Percentiles rank a stretch among this genome's conserved stretches.
phyloP scores from a whole-genome alignment of 164 flowering plant genomes.

The Saururus chinensis region DNA sequence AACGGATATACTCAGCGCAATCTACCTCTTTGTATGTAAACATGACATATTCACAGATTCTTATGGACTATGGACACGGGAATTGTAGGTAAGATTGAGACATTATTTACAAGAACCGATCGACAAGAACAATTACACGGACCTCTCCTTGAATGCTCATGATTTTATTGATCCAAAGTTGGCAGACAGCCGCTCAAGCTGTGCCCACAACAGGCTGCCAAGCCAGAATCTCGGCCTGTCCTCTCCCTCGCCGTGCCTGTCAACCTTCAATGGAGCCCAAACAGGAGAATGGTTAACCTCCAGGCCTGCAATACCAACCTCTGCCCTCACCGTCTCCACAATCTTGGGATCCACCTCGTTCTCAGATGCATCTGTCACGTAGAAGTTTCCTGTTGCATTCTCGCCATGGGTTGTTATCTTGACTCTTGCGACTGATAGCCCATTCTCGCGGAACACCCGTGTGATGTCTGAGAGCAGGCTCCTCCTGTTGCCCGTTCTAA shows the following conservation, averaged over 20 bases:
- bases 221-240: slow-evolving; percentile 38
- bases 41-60: no score
- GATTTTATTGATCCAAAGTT: slow-evolving; percentile 46
- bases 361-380: slow-evolving; percentile 58
- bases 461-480: slow-evolving; percentile 74
- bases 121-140: no score
- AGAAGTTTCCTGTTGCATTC: slow-evolving; percentile 54
- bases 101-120: no score
- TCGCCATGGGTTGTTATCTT: slow-evolving; percentile 53
- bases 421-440: slow-evolving; percentile 54
- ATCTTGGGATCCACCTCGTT: slow-evolving; percentile 27
- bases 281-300: slow-evolving; percentile 21
- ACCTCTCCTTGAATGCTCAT: slow-evolving; percentile 4
- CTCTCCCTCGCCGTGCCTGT: slow-evolving; percentile 16
- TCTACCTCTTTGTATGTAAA: no score
- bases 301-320: slow-evolving; percentile 42
- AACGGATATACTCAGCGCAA: no score
- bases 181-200: slow-evolving; percentile 58
- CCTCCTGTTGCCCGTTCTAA: slow-evolving; percentile 42
- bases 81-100: no score
- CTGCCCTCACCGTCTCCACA: slow-evolving; percentile 37
- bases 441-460: slow-evolving; percentile 68
- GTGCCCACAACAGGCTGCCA: slow-evolving; percentile 67
- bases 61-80: no score
- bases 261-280: slow-evolving; percentile 6